A percentile compares a stretch with the other conserved stretches of the same genome.
These are phyloP conservation scores for Cryptococcus deneoformans DNA, from an alignment of 1,284 basidiomycete species.

Conservation along the genomic window DNA sequence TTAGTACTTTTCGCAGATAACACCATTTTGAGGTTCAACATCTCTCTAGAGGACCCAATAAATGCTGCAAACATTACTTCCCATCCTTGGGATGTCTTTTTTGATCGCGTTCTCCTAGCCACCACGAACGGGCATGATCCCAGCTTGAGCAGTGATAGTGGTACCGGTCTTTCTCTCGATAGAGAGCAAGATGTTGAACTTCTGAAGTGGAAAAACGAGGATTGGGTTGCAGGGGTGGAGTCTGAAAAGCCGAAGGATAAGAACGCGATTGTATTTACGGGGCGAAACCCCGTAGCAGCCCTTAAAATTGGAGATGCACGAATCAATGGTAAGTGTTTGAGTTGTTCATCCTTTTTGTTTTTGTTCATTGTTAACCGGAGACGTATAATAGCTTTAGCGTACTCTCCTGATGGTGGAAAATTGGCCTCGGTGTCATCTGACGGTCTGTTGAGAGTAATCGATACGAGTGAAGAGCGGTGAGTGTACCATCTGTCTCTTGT, in stretches of 20 bases:
- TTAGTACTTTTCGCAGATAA: constrained; percentile 82
- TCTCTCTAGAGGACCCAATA: constrained; percentile 39
- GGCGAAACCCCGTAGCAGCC: constrained; percentile 47
- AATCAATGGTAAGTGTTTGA: constrained; percentile 63
- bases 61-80: background rate
- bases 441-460: constrained; percentile 81
- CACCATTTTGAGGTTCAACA: constrained; percentile 38
- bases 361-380: background rate
- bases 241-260: constrained; percentile 18
- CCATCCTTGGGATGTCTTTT: background rate
- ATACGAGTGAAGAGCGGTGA: constrained; percentile 77
- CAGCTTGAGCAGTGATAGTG: too few relatives aligned
- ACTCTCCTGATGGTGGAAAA: constrained; percentile 83
- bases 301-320: constrained; percentile 53
- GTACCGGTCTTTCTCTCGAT: too few relatives aligned
- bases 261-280: constrained; percentile 40
- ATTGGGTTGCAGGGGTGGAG: background rate
- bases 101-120: too few relatives aligned
- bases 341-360: too few relatives aligned
- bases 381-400: constrained; percentile 66
- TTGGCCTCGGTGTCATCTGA: constrained; percentile 85
- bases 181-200: constrained; percentile 10
- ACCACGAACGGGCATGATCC: too few relatives aligned
- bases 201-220: constrained; percentile 46
- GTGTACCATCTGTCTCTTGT: constrained; percentile 31